Evolutionary conservation across 768 basidiomycete genomes (phyloP), one percentile per base, ranked within the genome.

Genomic region (Trametes meyenii): DNA sequence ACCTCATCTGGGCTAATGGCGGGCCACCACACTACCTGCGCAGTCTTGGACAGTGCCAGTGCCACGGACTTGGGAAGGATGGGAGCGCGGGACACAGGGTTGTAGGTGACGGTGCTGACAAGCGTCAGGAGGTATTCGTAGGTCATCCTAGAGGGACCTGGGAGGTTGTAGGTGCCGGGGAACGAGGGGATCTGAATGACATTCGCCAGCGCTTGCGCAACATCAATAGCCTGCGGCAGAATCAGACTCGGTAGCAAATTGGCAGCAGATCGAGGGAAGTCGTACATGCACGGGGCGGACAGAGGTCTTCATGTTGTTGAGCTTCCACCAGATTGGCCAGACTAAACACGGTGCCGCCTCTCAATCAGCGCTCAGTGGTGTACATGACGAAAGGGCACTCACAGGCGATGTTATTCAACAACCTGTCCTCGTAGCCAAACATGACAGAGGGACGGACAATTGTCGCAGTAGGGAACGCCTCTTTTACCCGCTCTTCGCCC

Each of bases 341-440:
- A 85, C 95, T 96, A 69, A 17, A 66, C 5, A 46, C 4, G 16
- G 29, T 11, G 19, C 26, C 3, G 35, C 21, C 51, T 39, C 19
- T 58, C 40, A 55, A 24, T 26, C 36, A 29, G 42, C 58, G 48
- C 40, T 23, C 38, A 21, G 19, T 14, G 19, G 16, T 17, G 16
- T 10, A 14, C 17, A 23, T 8, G 24, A 23, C 67, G 66, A 53
- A 60, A 40, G 55, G 39, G 53, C 43, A 83, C 90, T 75, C 73
- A 96, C 95, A 78, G 51, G 94, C 90, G 75, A 97, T 90, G 72
- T 92, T 95, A 73, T 90, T 96, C 71, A 98, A 76, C 51, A 98
- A 76, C 75, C 89, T 93, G 78, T 99, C 97, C 76, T 99, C 97
- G 70, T 89, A 85, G n/a, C 97, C 97, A 74, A 80, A 99, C 85